These are phyloP conservation scores for Diplodia mutila DNA, from an alignment of 2,329 filamentous ascomycete species.

Conservation along the genomic window DNA sequence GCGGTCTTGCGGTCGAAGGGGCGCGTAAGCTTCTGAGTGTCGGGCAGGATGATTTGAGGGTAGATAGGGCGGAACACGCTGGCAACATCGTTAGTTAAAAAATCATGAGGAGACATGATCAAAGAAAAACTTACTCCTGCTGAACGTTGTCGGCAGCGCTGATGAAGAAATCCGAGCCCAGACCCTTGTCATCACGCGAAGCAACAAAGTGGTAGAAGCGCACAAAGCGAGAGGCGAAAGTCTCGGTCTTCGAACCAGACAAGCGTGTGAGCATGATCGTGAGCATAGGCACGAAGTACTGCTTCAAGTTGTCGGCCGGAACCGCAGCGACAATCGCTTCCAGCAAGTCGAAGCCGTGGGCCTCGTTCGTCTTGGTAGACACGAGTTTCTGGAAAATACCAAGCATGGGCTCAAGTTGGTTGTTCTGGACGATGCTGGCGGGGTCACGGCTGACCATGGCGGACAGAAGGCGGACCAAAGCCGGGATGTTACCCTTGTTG, in stretches of 20 bases:
- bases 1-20: constrained; percentile 92
- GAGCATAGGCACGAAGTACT: constrained; percentile 79
- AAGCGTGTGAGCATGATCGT: constrained; percentile 77
- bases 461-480: constrained; percentile 80
- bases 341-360: constrained; percentile 85
- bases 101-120: neutral
- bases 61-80: constrained; percentile 85
- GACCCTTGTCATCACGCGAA: constrained; percentile 75
- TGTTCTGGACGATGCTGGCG: constrained; percentile 71
- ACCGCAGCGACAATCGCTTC: constrained; percentile 78
- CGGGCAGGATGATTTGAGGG: constrained; percentile 80
- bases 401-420: constrained; percentile 85
- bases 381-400: constrained; percentile 94
- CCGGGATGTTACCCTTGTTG: constrained; percentile 88
- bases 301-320: constrained; percentile 72
- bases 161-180: constrained; percentile 92
- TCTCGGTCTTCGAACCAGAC: constrained; percentile 76
- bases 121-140: constrained; percentile 53
- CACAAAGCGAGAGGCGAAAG: constrained; percentile 83
- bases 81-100: constrained; percentile 30
- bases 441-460: constrained; percentile 81
- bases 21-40: constrained; percentile 84
- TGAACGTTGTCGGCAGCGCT: constrained; percentile 81
- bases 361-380: constrained; percentile 79
- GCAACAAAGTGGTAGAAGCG: constrained; percentile 94